phyloP scores from a whole-genome alignment of 805 yeast species.

The Sugiyamaella americana region DNA sequence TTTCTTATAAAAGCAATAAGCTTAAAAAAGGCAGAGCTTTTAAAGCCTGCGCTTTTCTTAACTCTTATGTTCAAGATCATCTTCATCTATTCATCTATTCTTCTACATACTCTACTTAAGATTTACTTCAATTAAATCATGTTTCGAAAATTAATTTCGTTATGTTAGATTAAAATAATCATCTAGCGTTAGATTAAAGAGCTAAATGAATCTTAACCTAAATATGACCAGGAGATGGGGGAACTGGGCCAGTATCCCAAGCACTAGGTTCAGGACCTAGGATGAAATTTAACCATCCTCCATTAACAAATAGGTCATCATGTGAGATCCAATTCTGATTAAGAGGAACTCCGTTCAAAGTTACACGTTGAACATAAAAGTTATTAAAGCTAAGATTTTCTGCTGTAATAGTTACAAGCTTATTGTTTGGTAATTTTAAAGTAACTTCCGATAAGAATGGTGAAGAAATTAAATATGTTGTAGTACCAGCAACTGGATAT shows the following conservation, averaged over 20 bases:
- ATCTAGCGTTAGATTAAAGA: too few relatives aligned
- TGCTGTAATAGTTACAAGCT: slow-evolving; percentile 25
- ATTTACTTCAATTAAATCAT: too few relatives aligned
- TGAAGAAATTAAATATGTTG: slow-evolving; percentile 31
- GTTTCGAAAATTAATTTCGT: too few relatives aligned
- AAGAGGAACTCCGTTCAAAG: slow-evolving; percentile 16
- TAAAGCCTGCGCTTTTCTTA: too few relatives aligned
- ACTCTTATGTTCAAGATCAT: too few relatives aligned
- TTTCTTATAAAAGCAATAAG: too few relatives aligned
- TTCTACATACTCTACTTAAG: too few relatives aligned
- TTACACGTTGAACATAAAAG: slow-evolving; percentile 6
- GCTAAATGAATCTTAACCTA: background rate
- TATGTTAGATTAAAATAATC: too few relatives aligned
- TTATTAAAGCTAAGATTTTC: slow-evolving; percentile 21
- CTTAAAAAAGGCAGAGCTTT: too few relatives aligned
- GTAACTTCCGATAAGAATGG: slow-evolving; percentile 30
- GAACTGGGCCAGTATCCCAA: slow-evolving; percentile 21
- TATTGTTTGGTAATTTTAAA: slow-evolving; percentile 27
- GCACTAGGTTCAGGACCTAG: slow-evolving; percentile 14
- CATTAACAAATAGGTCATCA: slow-evolving; percentile 28
- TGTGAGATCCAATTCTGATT: slow-evolving; percentile 33
- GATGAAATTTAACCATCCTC: slow-evolving; percentile 25
- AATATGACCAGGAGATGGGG: slow-evolving; percentile 16
- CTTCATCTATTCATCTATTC: too few relatives aligned
- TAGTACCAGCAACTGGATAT: slow-evolving; percentile 35